Evolutionary conservation across 805 yeast species (phyloP).

Genomic region (Zygoascus bituminiphila): DNA sequence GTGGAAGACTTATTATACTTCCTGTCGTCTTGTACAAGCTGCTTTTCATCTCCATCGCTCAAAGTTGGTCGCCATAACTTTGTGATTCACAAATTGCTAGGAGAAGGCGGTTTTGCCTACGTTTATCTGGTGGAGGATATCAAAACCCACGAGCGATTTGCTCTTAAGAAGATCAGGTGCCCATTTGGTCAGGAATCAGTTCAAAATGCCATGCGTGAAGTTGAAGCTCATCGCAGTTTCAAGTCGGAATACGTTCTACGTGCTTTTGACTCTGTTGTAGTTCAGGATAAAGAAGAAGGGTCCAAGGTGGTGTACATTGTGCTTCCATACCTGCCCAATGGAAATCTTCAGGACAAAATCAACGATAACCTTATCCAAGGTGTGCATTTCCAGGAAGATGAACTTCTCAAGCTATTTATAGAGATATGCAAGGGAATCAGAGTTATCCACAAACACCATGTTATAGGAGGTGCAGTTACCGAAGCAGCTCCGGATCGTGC

Average conservation of each 20-base stretch:
- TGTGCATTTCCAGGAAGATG: conserved; percentile 47
- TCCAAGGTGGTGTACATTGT: conserved; percentile 69
- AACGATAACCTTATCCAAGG: conserved; percentile 53
- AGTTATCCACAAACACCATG: conserved; percentile 53
- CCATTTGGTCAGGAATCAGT: conserved; percentile 78
- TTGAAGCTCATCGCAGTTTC: conserved; percentile 66
- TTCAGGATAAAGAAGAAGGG: conserved; percentile 62
- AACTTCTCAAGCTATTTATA: conserved; percentile 51
- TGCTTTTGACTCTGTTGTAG: conserved; percentile 61
- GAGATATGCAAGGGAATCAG: conserved; percentile 71
- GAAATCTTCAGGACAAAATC: conserved; percentile 76
- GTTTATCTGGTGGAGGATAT: conserved; percentile 63
- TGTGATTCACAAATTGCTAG: conserved; percentile 60
- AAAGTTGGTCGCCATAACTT: conserved; percentile 54
- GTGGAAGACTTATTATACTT: conserved; percentile 24
- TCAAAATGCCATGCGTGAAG: conserved; percentile 65
- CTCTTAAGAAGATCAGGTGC: conserved; percentile 79
- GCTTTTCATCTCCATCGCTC: conserved; percentile 45
- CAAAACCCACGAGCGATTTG: conserved; percentile 42
- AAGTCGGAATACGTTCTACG: conserved; percentile 55
- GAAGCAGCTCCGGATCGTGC: conserved; percentile 8
- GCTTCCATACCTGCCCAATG: conserved; percentile 65
- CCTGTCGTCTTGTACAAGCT: conserved; percentile 30
- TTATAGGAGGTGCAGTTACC: not conserved
- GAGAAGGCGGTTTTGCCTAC: conserved; percentile 86